Evolutionary conservation across 495 filamentous ascomycete species (phyloP), one percentile per base, ranked within the genome.

Genomic region (Recurvomyces mirabilis): DNA sequence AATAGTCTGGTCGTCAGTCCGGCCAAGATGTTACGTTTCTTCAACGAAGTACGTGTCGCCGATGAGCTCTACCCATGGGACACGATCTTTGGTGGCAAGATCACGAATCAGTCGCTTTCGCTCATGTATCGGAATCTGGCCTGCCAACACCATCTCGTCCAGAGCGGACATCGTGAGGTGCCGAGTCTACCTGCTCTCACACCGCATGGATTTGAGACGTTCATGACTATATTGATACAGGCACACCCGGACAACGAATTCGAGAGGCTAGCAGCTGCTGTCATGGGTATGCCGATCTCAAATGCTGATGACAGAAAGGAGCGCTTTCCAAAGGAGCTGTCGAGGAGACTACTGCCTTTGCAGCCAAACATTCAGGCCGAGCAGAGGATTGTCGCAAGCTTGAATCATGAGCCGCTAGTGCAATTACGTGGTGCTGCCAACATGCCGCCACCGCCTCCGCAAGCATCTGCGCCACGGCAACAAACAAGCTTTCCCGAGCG

Each of bases 101-200:
- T 67, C 23, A 20, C 41, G 1, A 50, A 54, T 20, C 9, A 30
- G 0, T 78, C 67, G 20, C 71, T 88, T 15, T 82, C 78, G 2
- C 74, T 75, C 23, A 65, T 94, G 41, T 94, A 85, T 58, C 72
- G 78, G 35, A 81, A 82, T 28, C 68, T 94, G 11, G 71, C 72
- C 17, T 87, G 81, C 51, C 72, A 89, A 52, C 86, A 93, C 56
- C 82, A 88, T 61, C 72, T 93, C 11, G 73, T 93, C 1, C 88
- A 87, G 49, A 51, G 54, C 12, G 20, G 42, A 26, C 14, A 43
- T 23, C 39, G 52, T 9, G 68, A 74, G 36, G 62, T 69, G 41
- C 85, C 88, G 3, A 72, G 72, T 33, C 71, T 86, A 24, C 88
- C 88, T 1, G 81, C 73, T 12, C 67, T 95, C 13, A 94, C 88